Percentiles rank a stretch among this genome's conserved stretches.
These are phyloP conservation scores for Diaporthe sp. DNA, from an alignment of 2,329 filamentous ascomycete species.

Conservation along the genomic window DNA sequence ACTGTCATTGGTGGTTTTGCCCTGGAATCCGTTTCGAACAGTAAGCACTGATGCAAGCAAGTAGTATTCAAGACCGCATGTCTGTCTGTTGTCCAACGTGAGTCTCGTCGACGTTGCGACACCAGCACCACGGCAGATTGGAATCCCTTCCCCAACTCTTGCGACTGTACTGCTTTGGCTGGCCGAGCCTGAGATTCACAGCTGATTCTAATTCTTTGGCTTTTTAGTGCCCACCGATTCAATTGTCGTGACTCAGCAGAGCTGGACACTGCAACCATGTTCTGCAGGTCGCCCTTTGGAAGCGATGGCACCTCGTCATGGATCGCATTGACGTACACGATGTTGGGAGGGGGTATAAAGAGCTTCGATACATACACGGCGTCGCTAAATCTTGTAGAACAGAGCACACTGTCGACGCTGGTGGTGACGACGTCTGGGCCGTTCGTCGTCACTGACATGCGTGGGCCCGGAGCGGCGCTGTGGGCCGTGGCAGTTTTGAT, in stretches of 20 bases:
- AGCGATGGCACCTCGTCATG: neutral
- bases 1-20: too few species aligned
- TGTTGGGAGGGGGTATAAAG: neutral
- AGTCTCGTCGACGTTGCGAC: neutral
- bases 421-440: neutral
- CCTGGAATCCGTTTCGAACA: too few species aligned
- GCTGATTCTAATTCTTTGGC: neutral
- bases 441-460: neutral
- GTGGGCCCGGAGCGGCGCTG: neutral
- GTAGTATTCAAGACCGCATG: too few species aligned
- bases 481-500: neutral
- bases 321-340: neutral
- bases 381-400: neutral
- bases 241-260: neutral
- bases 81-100: neutral
- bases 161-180: neutral
- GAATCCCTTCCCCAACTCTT: too few species aligned
- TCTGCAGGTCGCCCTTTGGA: rapidly evolving
- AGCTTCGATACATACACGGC: neutral
- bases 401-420: neutral
- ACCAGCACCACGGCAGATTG: neutral
- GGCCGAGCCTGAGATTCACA: neutral
- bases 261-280: neutral
- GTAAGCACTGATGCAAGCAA: too few species aligned
- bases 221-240: neutral